Evolutionary conservation across 352 stramenopile species (phyloP).

Genomic region (Globisporangium carolinianum): DNA sequence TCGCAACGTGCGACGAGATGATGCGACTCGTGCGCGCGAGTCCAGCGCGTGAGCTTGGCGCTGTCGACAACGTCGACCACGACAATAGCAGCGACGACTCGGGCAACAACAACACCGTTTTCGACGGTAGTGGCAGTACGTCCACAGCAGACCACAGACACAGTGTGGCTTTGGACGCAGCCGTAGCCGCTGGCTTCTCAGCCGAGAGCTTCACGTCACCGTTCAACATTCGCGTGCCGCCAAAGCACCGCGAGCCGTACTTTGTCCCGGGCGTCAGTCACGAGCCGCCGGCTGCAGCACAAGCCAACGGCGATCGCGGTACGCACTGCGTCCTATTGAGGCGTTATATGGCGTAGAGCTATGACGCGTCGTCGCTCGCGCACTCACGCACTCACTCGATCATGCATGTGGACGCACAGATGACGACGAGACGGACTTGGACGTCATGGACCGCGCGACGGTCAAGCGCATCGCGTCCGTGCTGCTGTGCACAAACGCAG

Average conservation of each 20-base stretch:
- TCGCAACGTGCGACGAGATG: constrained; percentile 67
- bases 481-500: constrained; percentile 44
- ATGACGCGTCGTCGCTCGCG: not conserved
- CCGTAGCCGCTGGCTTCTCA: constrained; percentile 12
- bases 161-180: not conserved
- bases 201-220: constrained; percentile 63
- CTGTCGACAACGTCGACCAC: not conserved
- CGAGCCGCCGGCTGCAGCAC: constrained; percentile 1
- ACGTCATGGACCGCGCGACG: constrained; percentile 73
- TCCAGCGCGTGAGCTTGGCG: not conserved
- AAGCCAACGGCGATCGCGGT: constrained; percentile 27
- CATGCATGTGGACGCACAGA: constrained; percentile 18
- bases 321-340: constrained; percentile 1
- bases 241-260: constrained; percentile 50
- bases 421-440: constrained; percentile 44
- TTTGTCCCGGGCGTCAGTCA: constrained; percentile 47
- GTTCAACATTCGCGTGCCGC: constrained; percentile 65
- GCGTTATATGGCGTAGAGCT: not conserved
- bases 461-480: constrained; percentile 77
- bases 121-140: constrained; percentile 1
- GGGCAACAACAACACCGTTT: constrained; percentile 1
- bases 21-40: constrained; percentile 54
- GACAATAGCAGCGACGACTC: not conserved
- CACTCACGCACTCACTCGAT: not conserved
- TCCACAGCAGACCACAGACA: not conserved